Percentiles rank a stretch among this genome's conserved stretches.
Evolutionary conservation across 108 stramenopile species (phyloP).

Genomic region (Heterococcus sp.): DNA sequence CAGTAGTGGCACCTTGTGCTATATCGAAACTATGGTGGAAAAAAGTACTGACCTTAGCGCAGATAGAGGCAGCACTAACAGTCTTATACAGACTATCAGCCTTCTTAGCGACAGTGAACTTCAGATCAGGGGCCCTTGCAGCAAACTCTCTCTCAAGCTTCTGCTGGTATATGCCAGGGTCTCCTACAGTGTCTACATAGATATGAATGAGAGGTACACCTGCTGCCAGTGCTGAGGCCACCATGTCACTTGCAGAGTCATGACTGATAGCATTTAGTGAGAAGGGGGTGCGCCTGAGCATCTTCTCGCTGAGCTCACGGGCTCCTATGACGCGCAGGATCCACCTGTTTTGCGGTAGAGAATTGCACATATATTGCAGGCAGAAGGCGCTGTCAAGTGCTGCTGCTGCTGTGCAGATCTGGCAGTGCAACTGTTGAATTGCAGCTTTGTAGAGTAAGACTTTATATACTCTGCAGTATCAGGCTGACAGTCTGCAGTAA

Average conservation of each 20-base stretch:
- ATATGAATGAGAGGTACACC: constrained; percentile 46
- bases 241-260: constrained; percentile 44
- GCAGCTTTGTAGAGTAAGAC: too few species aligned
- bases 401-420: too few species aligned
- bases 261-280: constrained; percentile 50
- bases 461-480: too few species aligned
- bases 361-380: too few species aligned
- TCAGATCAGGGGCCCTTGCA: constrained; percentile 1
- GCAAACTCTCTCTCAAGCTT: too few species aligned
- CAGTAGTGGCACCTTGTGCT: too few species aligned
- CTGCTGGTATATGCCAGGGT: constrained; percentile 50
- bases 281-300: constrained; percentile 38
- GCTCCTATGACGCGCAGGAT: constrained; percentile 30
- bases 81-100: constrained; percentile 59
- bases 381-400: too few species aligned
- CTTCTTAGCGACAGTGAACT: constrained; percentile 49
- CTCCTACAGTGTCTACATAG: constrained; percentile 56
- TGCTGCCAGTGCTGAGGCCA: constrained; percentile 29
- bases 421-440: too few species aligned
- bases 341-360: too few species aligned
- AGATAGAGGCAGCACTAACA: constrained; percentile 55
- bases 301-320: constrained; percentile 33
- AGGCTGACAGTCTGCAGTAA: too few species aligned
- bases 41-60: constrained; percentile 49
- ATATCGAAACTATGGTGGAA: too few species aligned